Conservation (phyloP, 2,329 filamentous ascomycete genomes). For the Mariannaea sp. region DNA sequence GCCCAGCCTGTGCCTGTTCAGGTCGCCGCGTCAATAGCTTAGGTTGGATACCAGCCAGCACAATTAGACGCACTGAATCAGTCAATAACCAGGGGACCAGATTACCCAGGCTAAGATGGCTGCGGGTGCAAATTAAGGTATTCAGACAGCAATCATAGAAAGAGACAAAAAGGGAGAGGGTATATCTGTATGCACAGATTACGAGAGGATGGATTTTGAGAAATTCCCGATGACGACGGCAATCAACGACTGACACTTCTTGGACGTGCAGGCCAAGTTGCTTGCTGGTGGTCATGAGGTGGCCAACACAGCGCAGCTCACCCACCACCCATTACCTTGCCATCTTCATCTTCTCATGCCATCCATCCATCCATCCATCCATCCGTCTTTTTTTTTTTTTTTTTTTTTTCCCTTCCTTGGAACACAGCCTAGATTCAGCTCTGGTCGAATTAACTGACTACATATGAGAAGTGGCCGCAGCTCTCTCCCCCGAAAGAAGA, state of each 20-base stretch:
- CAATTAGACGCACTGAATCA: too few relatives aligned
- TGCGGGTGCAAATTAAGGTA: too few relatives aligned
- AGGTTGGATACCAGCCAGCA: too few relatives aligned
- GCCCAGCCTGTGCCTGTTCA: too few relatives aligned
- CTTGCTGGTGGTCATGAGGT: slow-evolving; percentile 9
- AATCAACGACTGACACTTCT: slow-evolving; percentile 1
- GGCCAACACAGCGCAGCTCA: slow-evolving; percentile 16
- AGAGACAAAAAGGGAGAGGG: background rate
- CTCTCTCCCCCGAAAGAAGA: too few relatives aligned
- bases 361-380: background rate
- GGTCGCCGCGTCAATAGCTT: too few relatives aligned
- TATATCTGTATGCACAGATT: background rate
- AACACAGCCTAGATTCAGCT: slow-evolving; percentile 1
- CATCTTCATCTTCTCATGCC: background rate
- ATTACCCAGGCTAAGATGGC: too few relatives aligned
- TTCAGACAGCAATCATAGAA: too few relatives aligned
- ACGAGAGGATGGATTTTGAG: background rate
- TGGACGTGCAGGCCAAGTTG: slow-evolving; percentile 3
- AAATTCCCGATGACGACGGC: slow-evolving; percentile 3
- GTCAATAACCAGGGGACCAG: too few relatives aligned
- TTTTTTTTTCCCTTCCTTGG: background rate
- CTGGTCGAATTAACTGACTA: background rate
- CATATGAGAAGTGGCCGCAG: too few relatives aligned
- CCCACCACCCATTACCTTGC: slow-evolving; percentile 2
- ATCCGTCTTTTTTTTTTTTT: too few relatives aligned